These are phyloP conservation scores for Zizania latifolia DNA, from an alignment of 176 grass and related monocot genomes.

Conservation along the genomic window DNA sequence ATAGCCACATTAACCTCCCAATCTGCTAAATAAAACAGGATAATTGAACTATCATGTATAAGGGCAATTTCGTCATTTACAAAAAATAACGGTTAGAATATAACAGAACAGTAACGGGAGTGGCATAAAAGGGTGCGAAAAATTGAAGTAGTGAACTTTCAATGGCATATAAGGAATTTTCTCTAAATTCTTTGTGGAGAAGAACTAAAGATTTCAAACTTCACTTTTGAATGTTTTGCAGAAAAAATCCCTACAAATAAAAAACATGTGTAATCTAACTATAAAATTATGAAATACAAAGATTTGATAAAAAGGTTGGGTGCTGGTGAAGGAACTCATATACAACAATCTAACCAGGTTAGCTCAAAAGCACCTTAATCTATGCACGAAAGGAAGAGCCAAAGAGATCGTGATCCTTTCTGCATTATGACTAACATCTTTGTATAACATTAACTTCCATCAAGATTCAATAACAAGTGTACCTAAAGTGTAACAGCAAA, in stretches of 20 bases:
- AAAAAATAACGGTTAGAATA: too few species aligned
- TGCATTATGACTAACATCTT: neutral
- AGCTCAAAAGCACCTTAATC: neutral
- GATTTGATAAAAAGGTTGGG: neutral
- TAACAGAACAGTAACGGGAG: too few species aligned
- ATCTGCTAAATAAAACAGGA: too few species aligned
- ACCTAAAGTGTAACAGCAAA: constrained; percentile 2
- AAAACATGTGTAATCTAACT: neutral
- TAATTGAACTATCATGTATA: too few species aligned
- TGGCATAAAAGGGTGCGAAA: too few species aligned
- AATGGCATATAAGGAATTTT: too few species aligned
- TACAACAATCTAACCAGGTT: neutral
- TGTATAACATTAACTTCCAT: neutral
- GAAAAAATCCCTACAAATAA: neutral
- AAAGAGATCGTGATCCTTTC: neutral
- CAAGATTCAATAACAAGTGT: neutral
- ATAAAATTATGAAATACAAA: neutral
- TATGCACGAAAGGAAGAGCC: neutral
- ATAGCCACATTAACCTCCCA: too few species aligned
- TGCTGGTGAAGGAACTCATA: neutral
- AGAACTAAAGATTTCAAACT: neutral
- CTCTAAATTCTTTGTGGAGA: neutral
- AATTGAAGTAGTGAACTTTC: too few species aligned
- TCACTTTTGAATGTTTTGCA: neutral
- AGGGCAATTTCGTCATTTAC: too few species aligned